These are phyloP conservation scores for Colletotrichum sidae DNA, from an alignment of 2,329 filamentous ascomycete species.

Conservation along the genomic window DNA sequence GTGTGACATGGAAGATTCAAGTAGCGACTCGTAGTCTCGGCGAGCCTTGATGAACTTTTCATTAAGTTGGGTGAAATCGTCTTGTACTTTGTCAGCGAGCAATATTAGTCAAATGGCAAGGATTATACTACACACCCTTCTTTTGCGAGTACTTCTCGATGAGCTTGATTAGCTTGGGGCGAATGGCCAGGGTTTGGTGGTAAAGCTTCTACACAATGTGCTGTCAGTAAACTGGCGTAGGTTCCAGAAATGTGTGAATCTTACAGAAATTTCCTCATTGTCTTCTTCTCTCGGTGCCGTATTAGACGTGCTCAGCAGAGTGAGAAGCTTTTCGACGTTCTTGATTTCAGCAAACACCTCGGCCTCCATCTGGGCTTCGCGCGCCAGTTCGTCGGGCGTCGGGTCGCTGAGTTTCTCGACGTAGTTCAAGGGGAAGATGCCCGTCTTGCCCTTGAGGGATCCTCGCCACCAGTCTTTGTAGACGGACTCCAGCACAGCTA, in stretches of 20 bases:
- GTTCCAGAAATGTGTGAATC: constrained; percentile 40
- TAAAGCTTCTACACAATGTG: constrained; percentile 72
- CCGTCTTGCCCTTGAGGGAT: constrained; percentile 91
- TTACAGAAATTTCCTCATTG: constrained; percentile 93
- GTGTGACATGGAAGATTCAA: constrained; percentile 97
- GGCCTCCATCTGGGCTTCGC: constrained; percentile 94
- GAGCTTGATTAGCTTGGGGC: constrained; percentile 95
- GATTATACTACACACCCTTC: constrained; percentile 74
- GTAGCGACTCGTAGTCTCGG: constrained; percentile 93
- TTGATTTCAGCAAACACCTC: constrained; percentile 75
- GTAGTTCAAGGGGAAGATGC: constrained; percentile 98
- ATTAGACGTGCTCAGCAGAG: constrained; percentile 88
- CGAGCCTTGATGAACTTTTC: constrained; percentile 99
- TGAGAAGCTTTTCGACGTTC: constrained; percentile 78
- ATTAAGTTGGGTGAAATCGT: constrained; percentile 98
- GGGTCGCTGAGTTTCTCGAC: constrained; percentile 97
- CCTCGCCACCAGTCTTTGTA: constrained; percentile 99
- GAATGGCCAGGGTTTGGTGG: constrained; percentile 92
- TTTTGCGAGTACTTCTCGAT: constrained; percentile 99
- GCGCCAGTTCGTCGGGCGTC: constrained; percentile 91
- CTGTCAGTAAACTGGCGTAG: neutral
- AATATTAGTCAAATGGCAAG: neutral
- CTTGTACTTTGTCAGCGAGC: constrained; percentile 56
- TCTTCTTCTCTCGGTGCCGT: constrained; percentile 85
- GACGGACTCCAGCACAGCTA: constrained; percentile 95